Evolutionary conservation across 2,329 filamentous ascomycete species (phyloP).

Genomic region (Calonectria hawksworthii): DNA sequence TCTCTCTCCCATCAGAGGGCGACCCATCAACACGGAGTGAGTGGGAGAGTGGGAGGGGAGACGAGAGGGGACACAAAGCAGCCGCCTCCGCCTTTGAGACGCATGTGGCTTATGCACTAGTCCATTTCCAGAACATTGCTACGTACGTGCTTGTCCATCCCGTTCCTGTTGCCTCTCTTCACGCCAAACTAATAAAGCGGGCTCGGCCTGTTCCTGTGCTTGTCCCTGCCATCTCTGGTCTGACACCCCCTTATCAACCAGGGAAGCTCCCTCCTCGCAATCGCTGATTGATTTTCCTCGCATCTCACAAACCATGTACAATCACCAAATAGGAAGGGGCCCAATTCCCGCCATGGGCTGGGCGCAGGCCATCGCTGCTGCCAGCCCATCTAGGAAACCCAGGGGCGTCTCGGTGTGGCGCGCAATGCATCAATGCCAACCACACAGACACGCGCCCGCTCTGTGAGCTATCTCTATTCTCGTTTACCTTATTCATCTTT

Average conservation of each 20-base stretch:
- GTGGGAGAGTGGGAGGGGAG: neutral
- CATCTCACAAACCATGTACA: conserved; percentile 25
- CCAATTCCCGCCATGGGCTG: conserved; percentile 11
- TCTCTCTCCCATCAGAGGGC: neutral
- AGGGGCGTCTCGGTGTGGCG: conserved; percentile 11
- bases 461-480: neutral
- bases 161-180: conserved; percentile 11
- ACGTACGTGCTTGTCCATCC: neutral
- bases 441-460: neutral
- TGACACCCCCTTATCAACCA: conserved; percentile 2
- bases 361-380: conserved; percentile 13
- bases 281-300: conserved; percentile 1
- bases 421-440: conserved; percentile 10
- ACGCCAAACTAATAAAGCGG: conserved; percentile 7
- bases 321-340: conserved; percentile 16
- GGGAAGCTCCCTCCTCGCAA: neutral
- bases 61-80: neutral
- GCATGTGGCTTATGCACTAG: neutral
- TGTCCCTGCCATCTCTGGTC: neutral
- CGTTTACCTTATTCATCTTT: neutral
- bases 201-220: conserved; percentile 6
- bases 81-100: conserved; percentile 3
- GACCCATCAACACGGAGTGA: neutral
- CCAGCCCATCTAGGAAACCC: conserved; percentile 21
- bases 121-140: neutral